Evolutionary conservation across 768 basidiomycete species (phyloP).

Genomic region (Suillus weaverae): DNA sequence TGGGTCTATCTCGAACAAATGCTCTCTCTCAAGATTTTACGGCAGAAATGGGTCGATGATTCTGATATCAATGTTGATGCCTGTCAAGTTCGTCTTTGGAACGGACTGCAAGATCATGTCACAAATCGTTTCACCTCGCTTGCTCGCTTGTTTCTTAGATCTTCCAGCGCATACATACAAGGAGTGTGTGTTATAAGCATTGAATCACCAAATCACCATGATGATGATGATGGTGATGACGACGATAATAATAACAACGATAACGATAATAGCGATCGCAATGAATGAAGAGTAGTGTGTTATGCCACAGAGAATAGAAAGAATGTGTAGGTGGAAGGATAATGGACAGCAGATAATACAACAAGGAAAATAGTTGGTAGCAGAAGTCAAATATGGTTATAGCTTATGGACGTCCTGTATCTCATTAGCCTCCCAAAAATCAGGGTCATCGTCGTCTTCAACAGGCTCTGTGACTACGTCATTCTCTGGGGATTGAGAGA

Average conservation of each 20-base stretch:
- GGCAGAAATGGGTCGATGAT: not conserved
- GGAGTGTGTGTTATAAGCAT: not conserved
- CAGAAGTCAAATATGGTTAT: not conserved
- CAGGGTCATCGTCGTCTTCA: not conserved
- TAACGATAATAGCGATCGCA: not conserved
- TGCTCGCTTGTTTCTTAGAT: not conserved
- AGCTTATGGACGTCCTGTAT: not conserved
- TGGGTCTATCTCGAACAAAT: not conserved
- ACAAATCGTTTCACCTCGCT: not conserved
- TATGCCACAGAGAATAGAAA: not conserved
- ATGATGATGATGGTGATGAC: not conserved
- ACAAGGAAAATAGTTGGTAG: not conserved
- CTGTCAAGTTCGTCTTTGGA: not conserved
- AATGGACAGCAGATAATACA: not conserved
- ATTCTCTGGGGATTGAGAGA: not conserved
- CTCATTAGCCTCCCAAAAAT: not conserved
- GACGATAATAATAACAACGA: not conserved
- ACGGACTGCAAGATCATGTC: not conserved
- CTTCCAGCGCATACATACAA: no score
- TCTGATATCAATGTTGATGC: not conserved
- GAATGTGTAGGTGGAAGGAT: not conserved
- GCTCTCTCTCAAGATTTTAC: not conserved
- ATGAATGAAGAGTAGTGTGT: not conserved
- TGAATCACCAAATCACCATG: not conserved
- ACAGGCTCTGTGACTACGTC: not conserved